Conservation (phyloP, 2,329 filamentous ascomycete genomes). For the Monosporascus sp. region DNA sequence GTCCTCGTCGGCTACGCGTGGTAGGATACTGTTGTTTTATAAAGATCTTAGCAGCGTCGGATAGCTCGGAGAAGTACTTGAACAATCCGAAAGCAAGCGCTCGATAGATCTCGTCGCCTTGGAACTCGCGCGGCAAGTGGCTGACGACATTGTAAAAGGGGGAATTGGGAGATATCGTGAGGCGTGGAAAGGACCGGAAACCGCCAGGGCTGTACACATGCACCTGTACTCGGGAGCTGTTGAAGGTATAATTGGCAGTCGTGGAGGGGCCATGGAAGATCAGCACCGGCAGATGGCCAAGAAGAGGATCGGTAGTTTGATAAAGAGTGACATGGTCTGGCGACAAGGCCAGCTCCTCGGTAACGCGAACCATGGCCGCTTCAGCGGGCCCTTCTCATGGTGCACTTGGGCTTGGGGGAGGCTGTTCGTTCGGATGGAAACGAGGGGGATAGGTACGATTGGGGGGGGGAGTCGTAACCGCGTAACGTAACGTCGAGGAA, state of each 20-base stretch:
- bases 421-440: conserved; percentile 6
- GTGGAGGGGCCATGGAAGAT: conserved; percentile 91
- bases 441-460: conserved; percentile 9
- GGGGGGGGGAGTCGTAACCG: conserved; percentile 12
- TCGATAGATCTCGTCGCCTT: conserved; percentile 89
- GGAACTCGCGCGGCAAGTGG: conserved; percentile 84
- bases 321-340: conserved; percentile 81
- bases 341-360: conserved; percentile 71
- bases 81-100: conserved; percentile 86
- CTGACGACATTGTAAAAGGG: conserved; percentile 87
- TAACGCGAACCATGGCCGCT: conserved; percentile 75
- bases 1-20: conserved; percentile 46
- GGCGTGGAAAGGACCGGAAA: conserved; percentile 80
- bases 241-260: conserved; percentile 78
- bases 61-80: conserved; percentile 90
- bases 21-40: conserved; percentile 56
- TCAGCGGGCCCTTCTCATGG: conserved; percentile 36
- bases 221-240: conserved; percentile 89
- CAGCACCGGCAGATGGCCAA: conserved; percentile 75
- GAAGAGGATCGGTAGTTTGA: conserved; percentile 78
- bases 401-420: conserved; percentile 12
- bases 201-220: conserved; percentile 89
- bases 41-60: conserved; percentile 67
- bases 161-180: conserved; percentile 90
- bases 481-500: conserved; percentile 8